These are phyloP conservation scores for Mycena sp. DNA, from an alignment of 1,284 basidiomycete species.

Conservation along the genomic window DNA sequence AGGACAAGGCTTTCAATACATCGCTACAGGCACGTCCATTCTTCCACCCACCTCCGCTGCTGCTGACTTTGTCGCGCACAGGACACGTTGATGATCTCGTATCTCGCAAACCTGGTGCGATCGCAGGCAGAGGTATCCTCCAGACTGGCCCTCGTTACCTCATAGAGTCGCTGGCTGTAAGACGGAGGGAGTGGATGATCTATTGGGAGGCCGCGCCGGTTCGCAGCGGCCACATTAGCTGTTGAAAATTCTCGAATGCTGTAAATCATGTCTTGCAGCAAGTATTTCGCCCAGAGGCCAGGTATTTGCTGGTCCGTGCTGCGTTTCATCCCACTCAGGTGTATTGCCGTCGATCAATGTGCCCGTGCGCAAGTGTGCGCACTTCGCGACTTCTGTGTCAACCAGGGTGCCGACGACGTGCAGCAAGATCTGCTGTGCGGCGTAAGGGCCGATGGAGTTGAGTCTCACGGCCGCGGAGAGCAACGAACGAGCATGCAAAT, in stretches of 20 bases:
- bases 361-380: conserved; percentile 56
- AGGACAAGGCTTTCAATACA: conserved; percentile 62
- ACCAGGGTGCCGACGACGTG: conserved; percentile 77
- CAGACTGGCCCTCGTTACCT: conserved; percentile 81
- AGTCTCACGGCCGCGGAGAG: conserved; percentile 92
- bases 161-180: conserved; percentile 30
- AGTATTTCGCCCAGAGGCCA: conserved; percentile 98
- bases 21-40: conserved; percentile 66
- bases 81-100: conserved; percentile 95
- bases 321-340: conserved; percentile 47
- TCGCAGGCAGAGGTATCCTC: conserved; percentile 95
- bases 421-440: conserved; percentile 88
- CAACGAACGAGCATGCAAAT: conserved; percentile 90
- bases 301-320: conserved; percentile 80
- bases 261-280: conserved; percentile 89
- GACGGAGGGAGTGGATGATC: conserved; percentile 3
- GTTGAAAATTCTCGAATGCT: conserved; percentile 98
- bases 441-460: conserved; percentile 94
- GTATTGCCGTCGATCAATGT: conserved; percentile 33
- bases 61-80: conserved; percentile 47
- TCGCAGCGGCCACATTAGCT: conserved; percentile 53
- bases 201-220: background rate
- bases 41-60: conserved; percentile 1
- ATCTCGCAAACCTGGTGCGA: conserved; percentile 93
- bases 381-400: conserved; percentile 57